Conservation (phyloP, 169 alveolate genomes). For the Plasmodium vivax region DNA sequence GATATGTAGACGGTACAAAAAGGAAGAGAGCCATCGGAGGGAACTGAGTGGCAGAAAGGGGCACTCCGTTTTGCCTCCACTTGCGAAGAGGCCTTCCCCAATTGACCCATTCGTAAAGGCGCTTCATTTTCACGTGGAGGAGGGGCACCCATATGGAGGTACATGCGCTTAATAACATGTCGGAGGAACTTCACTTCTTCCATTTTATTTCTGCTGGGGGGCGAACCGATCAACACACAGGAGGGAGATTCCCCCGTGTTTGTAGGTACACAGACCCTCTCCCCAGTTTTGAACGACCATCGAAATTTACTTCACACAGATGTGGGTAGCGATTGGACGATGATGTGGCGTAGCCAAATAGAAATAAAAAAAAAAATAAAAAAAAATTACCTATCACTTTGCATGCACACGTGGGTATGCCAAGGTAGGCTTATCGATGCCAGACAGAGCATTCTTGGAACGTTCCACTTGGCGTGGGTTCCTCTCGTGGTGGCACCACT, state of each 20-base stretch:
- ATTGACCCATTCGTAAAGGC: neutral
- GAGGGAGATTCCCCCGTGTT: neutral
- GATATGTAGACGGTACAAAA: neutral
- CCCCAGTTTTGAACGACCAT: neutral
- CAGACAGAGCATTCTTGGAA: neutral
- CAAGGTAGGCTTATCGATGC: neutral
- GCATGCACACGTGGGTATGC: neutral
- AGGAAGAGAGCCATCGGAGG: neutral
- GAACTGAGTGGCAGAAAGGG: neutral
- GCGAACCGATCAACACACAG: neutral
- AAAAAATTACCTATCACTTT: neutral
- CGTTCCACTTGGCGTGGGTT: neutral
- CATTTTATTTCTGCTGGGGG: neutral
- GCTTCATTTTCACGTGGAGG: neutral
- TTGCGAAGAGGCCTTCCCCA: neutral
- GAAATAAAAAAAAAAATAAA: neutral
- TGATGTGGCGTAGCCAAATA: neutral
- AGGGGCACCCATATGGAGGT: neutral
- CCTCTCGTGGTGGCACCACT: neutral
- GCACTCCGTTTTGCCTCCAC: neutral
- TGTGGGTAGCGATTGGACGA: neutral
- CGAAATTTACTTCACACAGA: neutral
- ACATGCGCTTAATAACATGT: neutral
- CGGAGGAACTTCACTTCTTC: neutral
- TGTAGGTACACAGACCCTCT: neutral